phyloP scores from a whole-genome alignment of 768 basidiomycete species.

The Rhizopogon sp. region DNA sequence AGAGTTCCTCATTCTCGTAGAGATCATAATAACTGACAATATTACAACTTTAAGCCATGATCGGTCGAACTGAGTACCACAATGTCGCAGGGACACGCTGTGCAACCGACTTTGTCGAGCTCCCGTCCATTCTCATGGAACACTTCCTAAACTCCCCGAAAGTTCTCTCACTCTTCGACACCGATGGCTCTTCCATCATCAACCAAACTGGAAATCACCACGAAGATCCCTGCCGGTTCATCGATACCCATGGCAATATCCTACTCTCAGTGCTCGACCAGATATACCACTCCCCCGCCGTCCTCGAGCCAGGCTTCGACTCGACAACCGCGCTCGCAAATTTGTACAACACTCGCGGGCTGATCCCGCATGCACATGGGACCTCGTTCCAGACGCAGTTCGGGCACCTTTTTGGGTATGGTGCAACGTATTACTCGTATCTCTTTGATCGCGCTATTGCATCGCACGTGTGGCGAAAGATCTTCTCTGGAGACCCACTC shows the following conservation, averaged over 20 bases:
- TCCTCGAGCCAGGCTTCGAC: constrained; percentile 54
- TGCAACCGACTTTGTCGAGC: constrained; percentile 96
- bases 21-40: constrained; percentile 4
- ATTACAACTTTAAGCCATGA: constrained; percentile 67
- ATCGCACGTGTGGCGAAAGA: constrained; percentile 76
- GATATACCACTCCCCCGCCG: constrained; percentile 74
- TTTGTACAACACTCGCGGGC: constrained; percentile 62
- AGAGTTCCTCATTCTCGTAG: constrained; percentile 26
- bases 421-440: constrained; percentile 97
- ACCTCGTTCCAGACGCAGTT: constrained; percentile 97
- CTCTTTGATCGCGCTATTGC: constrained; percentile 96
- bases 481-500: constrained; percentile 69
- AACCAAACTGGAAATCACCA: constrained; percentile 60
- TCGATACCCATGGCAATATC: constrained; percentile 91
- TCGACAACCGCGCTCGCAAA: constrained; percentile 63
- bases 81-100: constrained; percentile 97
- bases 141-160: constrained; percentile 85
- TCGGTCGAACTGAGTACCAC: constrained; percentile 94
- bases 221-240: constrained; percentile 69
- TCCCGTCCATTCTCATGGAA: constrained; percentile 98
- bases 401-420: constrained; percentile 92
- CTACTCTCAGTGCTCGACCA: constrained; percentile 88
- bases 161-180: constrained; percentile 77
- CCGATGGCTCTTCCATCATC: constrained; percentile 38
- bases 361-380: constrained; percentile 78